phyloP scores from a whole-genome alignment of 2,329 filamentous ascomycete species.

The Cryphonectria radicalis region DNA sequence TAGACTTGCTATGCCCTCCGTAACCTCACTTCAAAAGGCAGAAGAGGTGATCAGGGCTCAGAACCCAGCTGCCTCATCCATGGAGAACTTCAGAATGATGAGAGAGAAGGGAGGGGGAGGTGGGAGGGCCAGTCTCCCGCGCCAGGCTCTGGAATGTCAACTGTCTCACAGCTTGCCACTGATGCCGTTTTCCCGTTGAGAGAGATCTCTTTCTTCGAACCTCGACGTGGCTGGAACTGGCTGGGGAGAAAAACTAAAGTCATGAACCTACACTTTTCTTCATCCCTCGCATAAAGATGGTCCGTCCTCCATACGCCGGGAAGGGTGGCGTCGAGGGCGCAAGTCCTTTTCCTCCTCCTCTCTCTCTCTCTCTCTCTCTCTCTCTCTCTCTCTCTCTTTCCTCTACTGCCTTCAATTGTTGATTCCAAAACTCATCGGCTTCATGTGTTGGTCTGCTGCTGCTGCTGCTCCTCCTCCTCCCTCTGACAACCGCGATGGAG shows the following conservation, averaged over 20 bases:
- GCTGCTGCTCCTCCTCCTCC: background rate
- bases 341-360: background rate
- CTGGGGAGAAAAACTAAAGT: slow-evolving; percentile 1
- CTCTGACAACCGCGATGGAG: slow-evolving; percentile 17
- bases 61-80: background rate
- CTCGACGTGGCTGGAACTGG: slow-evolving; percentile 25
- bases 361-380: background rate
- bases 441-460: slow-evolving; percentile 19
- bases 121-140: background rate
- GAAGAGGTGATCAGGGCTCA: background rate
- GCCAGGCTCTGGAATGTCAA: slow-evolving; percentile 25
- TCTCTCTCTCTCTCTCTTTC: too few species aligned
- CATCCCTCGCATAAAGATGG: slow-evolving; percentile 22
- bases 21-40: background rate
- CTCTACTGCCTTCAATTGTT: too few species aligned
- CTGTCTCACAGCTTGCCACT: slow-evolving; percentile 21
- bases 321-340: background rate
- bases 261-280: background rate
- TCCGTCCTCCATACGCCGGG: slow-evolving; percentile 3
- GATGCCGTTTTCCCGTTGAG: slow-evolving; percentile 9
- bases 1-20: background rate
- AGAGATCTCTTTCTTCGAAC: slow-evolving; percentile 16
- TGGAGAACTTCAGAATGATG: background rate
- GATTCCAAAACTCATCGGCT: background rate
- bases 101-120: too few species aligned